Conservation (phyloP, 2,329 filamentous ascomycete genomes). For the Penicillium oxalicum region DNA sequence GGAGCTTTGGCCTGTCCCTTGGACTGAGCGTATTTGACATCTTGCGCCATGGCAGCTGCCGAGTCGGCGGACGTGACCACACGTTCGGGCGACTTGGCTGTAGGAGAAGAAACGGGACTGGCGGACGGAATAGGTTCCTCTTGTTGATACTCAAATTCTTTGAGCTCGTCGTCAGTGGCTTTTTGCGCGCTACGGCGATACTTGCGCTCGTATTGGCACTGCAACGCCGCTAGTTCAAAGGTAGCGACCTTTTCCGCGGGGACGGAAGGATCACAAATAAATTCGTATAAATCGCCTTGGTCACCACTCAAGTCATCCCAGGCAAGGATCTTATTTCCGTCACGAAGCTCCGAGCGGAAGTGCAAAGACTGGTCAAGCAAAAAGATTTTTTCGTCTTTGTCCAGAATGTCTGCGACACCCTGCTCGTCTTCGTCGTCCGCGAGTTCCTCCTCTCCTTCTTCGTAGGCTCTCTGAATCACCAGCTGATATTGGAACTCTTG, state of each 20-base stretch:
- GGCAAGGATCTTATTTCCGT: constrained; percentile 76
- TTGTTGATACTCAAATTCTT: constrained; percentile 71
- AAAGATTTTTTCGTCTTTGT: constrained; percentile 96
- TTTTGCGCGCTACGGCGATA: constrained; percentile 73
- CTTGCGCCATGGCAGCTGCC: constrained; percentile 41
- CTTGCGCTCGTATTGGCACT: constrained; percentile 98
- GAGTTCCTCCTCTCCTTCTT: constrained; percentile 92
- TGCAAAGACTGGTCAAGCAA: constrained; percentile 87
- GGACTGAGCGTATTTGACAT: constrained; percentile 38
- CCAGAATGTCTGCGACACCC: constrained; percentile 68
- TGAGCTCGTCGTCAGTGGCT: constrained; percentile 73
- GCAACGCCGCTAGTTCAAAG: constrained; percentile 75
- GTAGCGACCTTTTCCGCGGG: constrained; percentile 65
- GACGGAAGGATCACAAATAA: constrained; percentile 78
- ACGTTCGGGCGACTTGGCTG: constrained; percentile 28
- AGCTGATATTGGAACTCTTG: constrained; percentile 98
- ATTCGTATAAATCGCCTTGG: constrained; percentile 92
- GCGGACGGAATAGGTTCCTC: constrained; percentile 57
- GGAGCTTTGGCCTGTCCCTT: constrained; percentile 37
- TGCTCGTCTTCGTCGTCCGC: constrained; percentile 86
- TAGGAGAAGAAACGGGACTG: constrained; percentile 50
- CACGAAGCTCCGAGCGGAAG: constrained; percentile 75
- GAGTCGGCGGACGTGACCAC: constrained; percentile 37
- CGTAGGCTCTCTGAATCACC: constrained; percentile 90
- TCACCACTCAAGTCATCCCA: constrained; percentile 96